Evolutionary conservation across 179 eudicot species (phyloP), one percentile per base, ranked within the genome.

Genomic region (Corrigiola litoralis): DNA sequence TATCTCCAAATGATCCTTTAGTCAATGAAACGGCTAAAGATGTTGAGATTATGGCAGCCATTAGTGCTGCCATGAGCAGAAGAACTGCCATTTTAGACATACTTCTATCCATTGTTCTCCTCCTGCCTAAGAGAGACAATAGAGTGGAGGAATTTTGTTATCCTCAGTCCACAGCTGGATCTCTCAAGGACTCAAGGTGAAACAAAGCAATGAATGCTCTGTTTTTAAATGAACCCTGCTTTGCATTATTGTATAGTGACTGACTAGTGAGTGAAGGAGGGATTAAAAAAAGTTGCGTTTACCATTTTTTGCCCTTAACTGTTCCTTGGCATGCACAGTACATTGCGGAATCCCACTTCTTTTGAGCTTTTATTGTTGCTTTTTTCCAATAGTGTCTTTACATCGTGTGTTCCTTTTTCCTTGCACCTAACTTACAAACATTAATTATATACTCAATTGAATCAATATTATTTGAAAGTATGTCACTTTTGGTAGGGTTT

Each of bases 1-100:
- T 74, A 17, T 83, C 91, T 12, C 80, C 71, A 36, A 83, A 87
- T 53, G 81, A 72, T 9, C 57, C 72, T 58, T 74, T 75, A 29
- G 95, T 44, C 11, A 68, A 52, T 28, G 81, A 71, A 54, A 72
- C 78, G 69, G 94, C 86, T 66, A 55, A 50, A 28, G 78, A 58
- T 40, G 71, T 64, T 56, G 74, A 23, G 36, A 63, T 14, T 64
- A 63, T 61, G 38, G 56, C 48, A 12, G 77, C 72, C 56, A 77
- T 78, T 42, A 85, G 42, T 70, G 70, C 67, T 72, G 65, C 66
- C 66, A 74, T n/a, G 38, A 62, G 68, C 57, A 79, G 56, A 73
- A 75, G 62, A 44, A 65, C 6, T 28, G 72, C 67, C 75, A 77
- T 75, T 65, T 68, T 24, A 79, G 52, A 58, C 61, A 53, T 74